A percentile compares a stretch with the other conserved stretches of the same genome.
Conservation (phyloP, 345 rosid genomes). For the Moringa oleifera region DNA sequence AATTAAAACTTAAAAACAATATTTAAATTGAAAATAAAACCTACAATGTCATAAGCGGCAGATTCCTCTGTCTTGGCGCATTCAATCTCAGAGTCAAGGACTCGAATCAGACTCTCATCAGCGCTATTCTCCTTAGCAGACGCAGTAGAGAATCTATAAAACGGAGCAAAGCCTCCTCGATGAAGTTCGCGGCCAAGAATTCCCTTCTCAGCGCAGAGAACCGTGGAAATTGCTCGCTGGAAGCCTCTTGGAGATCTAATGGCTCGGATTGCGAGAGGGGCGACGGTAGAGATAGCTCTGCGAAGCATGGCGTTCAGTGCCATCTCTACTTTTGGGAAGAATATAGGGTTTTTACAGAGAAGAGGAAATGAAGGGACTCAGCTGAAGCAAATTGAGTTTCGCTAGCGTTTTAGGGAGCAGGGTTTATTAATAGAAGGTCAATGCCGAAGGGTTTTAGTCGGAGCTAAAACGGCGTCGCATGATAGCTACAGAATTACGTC, state of each 20-base stretch:
- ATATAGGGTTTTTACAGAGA: constrained; percentile 11
- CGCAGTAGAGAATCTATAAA: constrained; percentile 27
- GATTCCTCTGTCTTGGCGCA: constrained; percentile 34
- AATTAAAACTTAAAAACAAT: neutral
- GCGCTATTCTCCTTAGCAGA: constrained; percentile 19
- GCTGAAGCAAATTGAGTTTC: neutral
- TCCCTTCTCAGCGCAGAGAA: constrained; percentile 15
- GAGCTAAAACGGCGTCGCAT: no score
- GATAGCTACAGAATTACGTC: no score
- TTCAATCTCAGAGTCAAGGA: constrained; percentile 46
- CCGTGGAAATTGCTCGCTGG: constrained; percentile 14
- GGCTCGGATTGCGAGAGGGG: constrained; percentile 35
- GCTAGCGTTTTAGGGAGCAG: constrained; percentile 18
- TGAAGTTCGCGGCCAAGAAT: constrained; percentile 16
- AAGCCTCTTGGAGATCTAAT: constrained; percentile 29
- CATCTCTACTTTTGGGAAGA: constrained; percentile 19
- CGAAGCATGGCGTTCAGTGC: constrained; percentile 32
- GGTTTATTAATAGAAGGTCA: neutral
- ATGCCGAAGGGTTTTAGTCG: no score
- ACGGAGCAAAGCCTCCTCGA: constrained; percentile 11
- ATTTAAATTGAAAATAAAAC: neutral
- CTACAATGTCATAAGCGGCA: constrained; percentile 19
- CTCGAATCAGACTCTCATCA: constrained; percentile 36
- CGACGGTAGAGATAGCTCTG: constrained; percentile 32
- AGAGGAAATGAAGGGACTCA: neutral